Conservation (phyloP, 2,329 filamentous ascomycete genomes). For the Arthrobotrys iridis region DNA sequence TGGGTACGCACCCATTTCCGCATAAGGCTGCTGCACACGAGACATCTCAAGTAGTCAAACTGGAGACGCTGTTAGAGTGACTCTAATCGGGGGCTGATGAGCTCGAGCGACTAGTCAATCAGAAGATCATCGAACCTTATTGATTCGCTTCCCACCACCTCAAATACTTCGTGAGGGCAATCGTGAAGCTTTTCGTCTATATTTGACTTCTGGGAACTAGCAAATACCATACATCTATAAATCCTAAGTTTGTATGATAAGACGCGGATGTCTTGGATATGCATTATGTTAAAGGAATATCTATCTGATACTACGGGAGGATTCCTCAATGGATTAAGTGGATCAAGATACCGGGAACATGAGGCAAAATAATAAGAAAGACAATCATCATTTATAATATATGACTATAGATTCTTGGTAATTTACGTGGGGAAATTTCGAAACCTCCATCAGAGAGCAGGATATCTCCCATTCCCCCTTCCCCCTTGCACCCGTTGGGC, state of each 20-base stretch:
- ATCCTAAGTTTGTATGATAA: not conserved
- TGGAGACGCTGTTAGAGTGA: not conserved
- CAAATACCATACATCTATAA: not conserved
- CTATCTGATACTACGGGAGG: slow-evolving; percentile 17
- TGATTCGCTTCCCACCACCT: slow-evolving; percentile 29
- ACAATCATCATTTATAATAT: not conserved
- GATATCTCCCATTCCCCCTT: not conserved
- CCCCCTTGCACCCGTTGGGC: not conserved
- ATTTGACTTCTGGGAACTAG: not conserved
- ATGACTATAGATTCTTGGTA: too few species aligned
- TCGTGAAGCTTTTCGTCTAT: not conserved
- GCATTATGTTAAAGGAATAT: slow-evolving; percentile 11
- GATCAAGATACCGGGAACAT: too few species aligned
- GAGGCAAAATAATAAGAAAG: not conserved
- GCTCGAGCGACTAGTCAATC: not conserved
- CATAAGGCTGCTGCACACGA: slow-evolving; percentile 28
- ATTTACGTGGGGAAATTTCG: not conserved
- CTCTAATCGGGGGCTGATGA: not conserved
- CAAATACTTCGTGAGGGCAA: not conserved
- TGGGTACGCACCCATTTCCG: slow-evolving; percentile 11
- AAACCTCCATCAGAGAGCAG: not conserved
- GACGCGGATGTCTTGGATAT: slow-evolving; percentile 22
- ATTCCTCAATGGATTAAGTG: too few species aligned
- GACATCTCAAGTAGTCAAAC: slow-evolving; percentile 13
- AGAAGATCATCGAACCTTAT: not conserved